Evolutionary conservation across 805 yeast genomes (phyloP).

Genomic region (Candida namnaoensis): DNA sequence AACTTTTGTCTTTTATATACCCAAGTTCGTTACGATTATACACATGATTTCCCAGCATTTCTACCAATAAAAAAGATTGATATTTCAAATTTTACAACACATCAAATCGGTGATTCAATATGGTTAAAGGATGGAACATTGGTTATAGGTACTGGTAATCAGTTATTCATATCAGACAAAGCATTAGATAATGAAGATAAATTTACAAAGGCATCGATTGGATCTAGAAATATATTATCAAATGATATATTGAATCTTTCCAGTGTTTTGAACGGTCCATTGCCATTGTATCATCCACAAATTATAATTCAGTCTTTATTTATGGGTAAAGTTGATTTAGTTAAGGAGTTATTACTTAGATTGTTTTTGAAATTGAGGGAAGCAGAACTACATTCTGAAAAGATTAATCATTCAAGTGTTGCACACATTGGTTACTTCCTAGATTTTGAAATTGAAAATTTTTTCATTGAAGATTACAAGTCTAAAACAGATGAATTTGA

Average conservation of each 20-base stretch:
- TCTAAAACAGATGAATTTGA: slow-evolving; percentile 10
- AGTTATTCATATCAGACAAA: slow-evolving; percentile 75
- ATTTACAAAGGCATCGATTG: slow-evolving; percentile 44
- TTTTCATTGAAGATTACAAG: slow-evolving; percentile 8
- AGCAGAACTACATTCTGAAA: slow-evolving; percentile 30
- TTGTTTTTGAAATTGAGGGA: slow-evolving; percentile 48
- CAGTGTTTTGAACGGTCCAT: slow-evolving; percentile 76
- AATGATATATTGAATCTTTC: slow-evolving; percentile 59
- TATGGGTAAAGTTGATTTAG: slow-evolving; percentile 47
- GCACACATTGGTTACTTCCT: slow-evolving; percentile 19
- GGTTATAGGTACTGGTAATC: slow-evolving; percentile 85
- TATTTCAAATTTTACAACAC: slow-evolving; percentile 63
- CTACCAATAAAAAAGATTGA: slow-evolving; percentile 67
- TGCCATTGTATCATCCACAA: slow-evolving; percentile 90
- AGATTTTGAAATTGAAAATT: slow-evolving; percentile 18
- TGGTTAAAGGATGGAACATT: slow-evolving; percentile 79
- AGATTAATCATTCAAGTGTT: not conserved
- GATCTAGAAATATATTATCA: slow-evolving; percentile 46
- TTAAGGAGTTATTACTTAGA: slow-evolving; percentile 44
- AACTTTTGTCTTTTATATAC: slow-evolving; percentile 60
- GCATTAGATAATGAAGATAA: slow-evolving; percentile 45
- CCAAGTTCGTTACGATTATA: slow-evolving; percentile 82
- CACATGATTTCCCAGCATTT: slow-evolving; percentile 72
- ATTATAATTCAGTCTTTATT: slow-evolving; percentile 68
- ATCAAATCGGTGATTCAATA: slow-evolving; percentile 78